These are phyloP conservation scores for Aspergillus sp. DNA, from an alignment of 2,329 filamentous ascomycete species.

Conservation along the genomic window DNA sequence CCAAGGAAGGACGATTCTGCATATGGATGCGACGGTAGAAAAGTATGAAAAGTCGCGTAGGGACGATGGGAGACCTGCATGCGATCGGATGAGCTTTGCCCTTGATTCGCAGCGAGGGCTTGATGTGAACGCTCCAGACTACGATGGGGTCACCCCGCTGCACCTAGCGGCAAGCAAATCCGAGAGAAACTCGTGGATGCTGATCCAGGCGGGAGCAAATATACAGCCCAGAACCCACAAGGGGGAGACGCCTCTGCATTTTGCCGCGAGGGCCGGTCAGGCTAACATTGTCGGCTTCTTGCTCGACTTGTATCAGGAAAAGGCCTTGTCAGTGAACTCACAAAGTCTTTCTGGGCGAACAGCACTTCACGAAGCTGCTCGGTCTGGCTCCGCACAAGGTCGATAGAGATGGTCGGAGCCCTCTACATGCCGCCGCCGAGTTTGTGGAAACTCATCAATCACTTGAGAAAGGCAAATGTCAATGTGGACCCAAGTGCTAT, in stretches of 20 bases:
- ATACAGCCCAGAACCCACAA: background rate
- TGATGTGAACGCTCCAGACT: background rate
- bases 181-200: slow-evolving; percentile 1
- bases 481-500: too few species aligned
- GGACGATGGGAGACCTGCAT: background rate
- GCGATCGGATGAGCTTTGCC: background rate
- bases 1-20: slow-evolving; percentile 2
- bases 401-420: background rate
- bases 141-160: slow-evolving; percentile 7
- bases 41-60: background rate
- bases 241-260: slow-evolving; percentile 7
- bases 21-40: background rate
- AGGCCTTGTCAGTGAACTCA: slow-evolving; percentile 1
- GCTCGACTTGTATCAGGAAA: slow-evolving; percentile 3
- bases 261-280: slow-evolving; percentile 9
- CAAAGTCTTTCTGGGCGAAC: slow-evolving; percentile 4
- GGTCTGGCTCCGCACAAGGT: background rate
- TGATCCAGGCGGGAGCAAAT: slow-evolving; percentile 8
- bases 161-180: slow-evolving; percentile 8
- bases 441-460: background rate
- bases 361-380: slow-evolving; percentile 11
- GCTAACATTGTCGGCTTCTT: slow-evolving; percentile 9
- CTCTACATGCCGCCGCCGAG: background rate
- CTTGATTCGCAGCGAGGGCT: background rate
- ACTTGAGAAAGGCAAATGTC: background rate